Evolutionary conservation across 2,329 filamentous ascomycete species (phyloP), one percentile per base, ranked within the genome.

Genomic region (Kalmusia sp.): DNA sequence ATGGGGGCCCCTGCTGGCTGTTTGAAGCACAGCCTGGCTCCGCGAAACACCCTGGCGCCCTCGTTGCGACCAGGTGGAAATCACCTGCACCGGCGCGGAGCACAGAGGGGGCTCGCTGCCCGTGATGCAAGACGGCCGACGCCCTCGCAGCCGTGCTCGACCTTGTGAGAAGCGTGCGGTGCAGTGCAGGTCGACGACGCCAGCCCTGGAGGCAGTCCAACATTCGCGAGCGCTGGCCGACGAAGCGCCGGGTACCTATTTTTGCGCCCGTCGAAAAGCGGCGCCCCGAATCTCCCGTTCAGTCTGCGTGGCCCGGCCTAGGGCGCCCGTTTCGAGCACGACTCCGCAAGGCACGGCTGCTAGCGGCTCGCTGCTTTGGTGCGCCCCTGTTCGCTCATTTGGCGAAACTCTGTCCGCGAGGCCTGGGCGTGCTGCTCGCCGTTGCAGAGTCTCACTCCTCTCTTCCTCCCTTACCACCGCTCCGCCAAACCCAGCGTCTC

Each of bases 181-280:
- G 12, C 34, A 8, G 17, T 15, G 34, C 14, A 7, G 22, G 24
- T 6, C 27, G 7, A 14, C 41, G 15, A 17, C 6, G 19, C 8
- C 27, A 31, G 27, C 40, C 6, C 40, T 45, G 41, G n/a, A 14
- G 24, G 3, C 30, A 2, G n/a, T 31, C 24, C 28, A 21, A 19
- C n/a, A 7, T 27, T 44, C 27, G 15, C 19, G 35, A 30, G 37
- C 49, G 40, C 31, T 49, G 38, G 35, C 59, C 25, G 45, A 21
- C 45, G 5, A 49, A 25, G 24, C 25, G 35, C 46, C n/a, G 35
- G 35, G 12, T 4, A 14, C n/a, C 60, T 66, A 66, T 67, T 62
- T 63, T 62, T 61, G 61, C 52, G 59, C 63, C n/a, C 59, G 64
- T 66, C 55, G 61, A 67, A 63, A 54, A 51, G 54, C 47, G 49